Base-by-base conservation (phyloP, 2,329 filamentous ascomycete genomes). In the Alternaria incomplexa region DNA sequence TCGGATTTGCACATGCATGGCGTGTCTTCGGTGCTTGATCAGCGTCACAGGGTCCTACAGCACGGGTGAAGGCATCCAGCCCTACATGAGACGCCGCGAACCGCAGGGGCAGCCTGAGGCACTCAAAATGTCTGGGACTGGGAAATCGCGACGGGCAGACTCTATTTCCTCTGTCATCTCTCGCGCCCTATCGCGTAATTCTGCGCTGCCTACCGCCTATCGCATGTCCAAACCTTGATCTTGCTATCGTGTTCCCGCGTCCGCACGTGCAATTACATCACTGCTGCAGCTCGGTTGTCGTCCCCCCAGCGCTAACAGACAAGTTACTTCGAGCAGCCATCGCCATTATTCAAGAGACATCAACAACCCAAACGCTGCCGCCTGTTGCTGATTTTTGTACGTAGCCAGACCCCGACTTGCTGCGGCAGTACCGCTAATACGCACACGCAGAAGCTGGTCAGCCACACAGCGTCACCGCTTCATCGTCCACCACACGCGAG, bases 231-330 rank as follows among this genome's bases (percentile, higher is more conserved):
- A 65, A 58, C 62, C 67, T 52, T 66, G 68, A 56, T 68, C 56
- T 66, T 55, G 57, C 28, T 48, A 25, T 47, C 26, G 26, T 40
- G 43, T 47, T 30, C 58, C 71, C 69, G 67, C 69, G 64, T 65
- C 61, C 26, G 70, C 71, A 73, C 70, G 71, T 73, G 71, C 70
- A 60, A 72, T 73, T 72, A 73, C 71, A 73, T 73, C 71, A 73
- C 65, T 55, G 57, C 54, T 58, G 58, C 59, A 70, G 65, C 71
- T 68, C 65, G 61, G 64, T 60, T 68, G 70, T 62, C 54, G 56
- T 61, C 54, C 60, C 44, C 63, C 60, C 62, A 67, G 52, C 64
- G 57, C 64, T 58, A 66, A 61, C 61, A 52, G 55, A 47, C 61
- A 61, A 61, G 44, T 58, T 55, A 32, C 62, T 48, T 53, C 43